These are phyloP conservation scores for Endoconidiophora laricicola DNA, from an alignment of 2,329 filamentous ascomycete species.

Conservation along the genomic window DNA sequence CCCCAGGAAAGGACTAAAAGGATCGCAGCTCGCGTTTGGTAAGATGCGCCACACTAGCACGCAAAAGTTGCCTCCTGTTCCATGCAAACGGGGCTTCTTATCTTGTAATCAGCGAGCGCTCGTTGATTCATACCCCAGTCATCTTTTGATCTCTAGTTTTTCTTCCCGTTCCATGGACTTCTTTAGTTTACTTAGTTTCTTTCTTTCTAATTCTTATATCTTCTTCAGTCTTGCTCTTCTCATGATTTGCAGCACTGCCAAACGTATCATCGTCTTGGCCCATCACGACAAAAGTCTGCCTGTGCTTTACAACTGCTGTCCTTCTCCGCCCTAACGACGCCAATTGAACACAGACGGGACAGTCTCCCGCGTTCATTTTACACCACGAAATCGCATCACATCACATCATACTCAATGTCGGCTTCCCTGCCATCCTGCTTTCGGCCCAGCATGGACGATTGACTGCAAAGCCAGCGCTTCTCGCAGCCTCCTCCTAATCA, in stretches of 20 bases:
- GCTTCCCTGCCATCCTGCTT: not conserved
- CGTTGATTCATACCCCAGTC: not conserved
- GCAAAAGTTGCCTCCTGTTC: constrained; percentile 1
- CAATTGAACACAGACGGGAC: no score
- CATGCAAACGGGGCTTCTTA: constrained; percentile 7
- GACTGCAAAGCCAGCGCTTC: constrained; percentile 1
- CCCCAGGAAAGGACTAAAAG: no score
- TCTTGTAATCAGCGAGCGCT: not conserved
- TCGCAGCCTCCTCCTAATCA: not conserved
- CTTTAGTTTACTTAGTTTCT: not conserved
- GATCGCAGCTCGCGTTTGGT: constrained; percentile 1
- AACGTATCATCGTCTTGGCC: not conserved
- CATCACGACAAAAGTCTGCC: no score
- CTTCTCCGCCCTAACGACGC: no score
- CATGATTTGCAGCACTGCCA: not conserved
- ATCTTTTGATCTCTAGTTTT: constrained; percentile 3
- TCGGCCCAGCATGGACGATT: not conserved
- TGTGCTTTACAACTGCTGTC: no score
- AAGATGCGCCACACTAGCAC: constrained; percentile 1
- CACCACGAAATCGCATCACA: not conserved
- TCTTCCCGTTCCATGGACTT: not conserved
- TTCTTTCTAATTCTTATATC: not conserved
- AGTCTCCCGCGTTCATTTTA: not conserved
- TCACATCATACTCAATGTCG: not conserved
- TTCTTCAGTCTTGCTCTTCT: not conserved